These are phyloP conservation scores for Trichocladium uniseriatum DNA, from an alignment of 495 filamentous ascomycete species.

Conservation along the genomic window DNA sequence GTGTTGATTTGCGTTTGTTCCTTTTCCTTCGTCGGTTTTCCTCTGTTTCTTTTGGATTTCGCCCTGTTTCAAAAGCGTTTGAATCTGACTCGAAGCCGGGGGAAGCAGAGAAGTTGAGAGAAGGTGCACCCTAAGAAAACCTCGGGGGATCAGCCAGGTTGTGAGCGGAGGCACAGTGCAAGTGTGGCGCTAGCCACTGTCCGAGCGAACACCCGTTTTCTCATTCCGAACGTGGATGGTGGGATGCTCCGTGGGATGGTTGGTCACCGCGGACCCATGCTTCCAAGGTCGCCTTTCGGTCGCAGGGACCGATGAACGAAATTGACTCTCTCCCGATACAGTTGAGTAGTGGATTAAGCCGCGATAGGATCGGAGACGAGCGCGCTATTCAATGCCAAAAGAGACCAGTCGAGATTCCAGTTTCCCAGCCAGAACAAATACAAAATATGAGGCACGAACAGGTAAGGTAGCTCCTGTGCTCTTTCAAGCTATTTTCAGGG, in stretches of 20 bases:
- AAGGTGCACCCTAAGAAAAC: constrained; percentile 6
- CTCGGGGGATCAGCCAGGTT: background rate
- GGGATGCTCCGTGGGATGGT: no score
- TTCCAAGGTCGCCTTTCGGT: no score
- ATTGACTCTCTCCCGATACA: no score
- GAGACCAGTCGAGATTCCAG: background rate
- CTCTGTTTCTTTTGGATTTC: constrained; percentile 1
- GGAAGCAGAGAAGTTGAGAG: no score
- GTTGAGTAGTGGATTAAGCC: no score
- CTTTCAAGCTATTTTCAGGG: no score
- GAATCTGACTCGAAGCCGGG: constrained; percentile 20
- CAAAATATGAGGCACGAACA: no score
- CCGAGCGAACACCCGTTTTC: background rate
- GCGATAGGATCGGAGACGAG: no score
- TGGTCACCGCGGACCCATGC: no score
- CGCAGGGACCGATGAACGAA: no score
- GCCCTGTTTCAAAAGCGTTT: constrained; percentile 25
- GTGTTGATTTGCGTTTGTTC: constrained; percentile 1
- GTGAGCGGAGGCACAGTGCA: constrained; percentile 7
- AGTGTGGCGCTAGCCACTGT: background rate
- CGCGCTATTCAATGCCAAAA: background rate
- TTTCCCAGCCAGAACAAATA: no score
- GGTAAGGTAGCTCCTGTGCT: no score
- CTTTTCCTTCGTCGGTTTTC: constrained; percentile 1
- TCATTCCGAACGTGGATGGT: background rate